Evolutionary conservation across 768 basidiomycete species (phyloP).

Genomic region (Mycena pura): DNA sequence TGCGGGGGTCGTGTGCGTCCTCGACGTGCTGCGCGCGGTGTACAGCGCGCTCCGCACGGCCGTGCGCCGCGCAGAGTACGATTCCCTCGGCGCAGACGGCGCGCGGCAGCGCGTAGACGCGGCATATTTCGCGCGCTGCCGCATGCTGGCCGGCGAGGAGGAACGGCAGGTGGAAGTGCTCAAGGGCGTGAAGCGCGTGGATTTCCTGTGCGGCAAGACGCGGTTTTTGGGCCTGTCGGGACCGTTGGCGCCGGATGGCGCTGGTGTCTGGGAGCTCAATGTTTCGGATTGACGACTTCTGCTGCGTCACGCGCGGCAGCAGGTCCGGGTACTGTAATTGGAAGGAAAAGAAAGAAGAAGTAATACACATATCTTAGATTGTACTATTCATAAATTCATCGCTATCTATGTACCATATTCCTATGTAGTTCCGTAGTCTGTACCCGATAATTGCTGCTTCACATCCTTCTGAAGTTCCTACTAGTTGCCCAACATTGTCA

Average conservation of each 20-base stretch:
- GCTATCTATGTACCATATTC: too few species aligned
- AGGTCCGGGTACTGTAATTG: background rate
- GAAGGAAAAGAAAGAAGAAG: background rate
- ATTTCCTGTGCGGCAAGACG: constrained; percentile 16
- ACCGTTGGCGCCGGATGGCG: constrained; percentile 4
- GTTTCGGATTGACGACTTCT: too few species aligned
- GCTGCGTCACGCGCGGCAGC: background rate
- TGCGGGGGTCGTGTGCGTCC: constrained; percentile 14
- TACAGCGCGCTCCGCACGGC: constrained; percentile 10
- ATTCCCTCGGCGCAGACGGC: background rate
- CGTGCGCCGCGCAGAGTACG: constrained; percentile 19
- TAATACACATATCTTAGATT: too few species aligned
- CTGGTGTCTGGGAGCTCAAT: constrained; percentile 22
- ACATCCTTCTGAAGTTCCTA: too few species aligned
- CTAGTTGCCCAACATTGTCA: too few species aligned
- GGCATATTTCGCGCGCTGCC: constrained; percentile 20
- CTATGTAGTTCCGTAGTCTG: too few species aligned
- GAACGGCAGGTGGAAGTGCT: constrained; percentile 9
- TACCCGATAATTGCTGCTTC: too few species aligned
- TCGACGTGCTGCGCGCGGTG: constrained; percentile 22
- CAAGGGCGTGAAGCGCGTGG: constrained; percentile 25
- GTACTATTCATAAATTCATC: too few species aligned
- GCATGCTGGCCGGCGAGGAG: background rate
- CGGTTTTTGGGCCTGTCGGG: constrained; percentile 23
- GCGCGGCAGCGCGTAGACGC: constrained; percentile 2